phyloP scores from a whole-genome alignment of 148 eudicot genomes.

The Rhododendron simsii region DNA sequence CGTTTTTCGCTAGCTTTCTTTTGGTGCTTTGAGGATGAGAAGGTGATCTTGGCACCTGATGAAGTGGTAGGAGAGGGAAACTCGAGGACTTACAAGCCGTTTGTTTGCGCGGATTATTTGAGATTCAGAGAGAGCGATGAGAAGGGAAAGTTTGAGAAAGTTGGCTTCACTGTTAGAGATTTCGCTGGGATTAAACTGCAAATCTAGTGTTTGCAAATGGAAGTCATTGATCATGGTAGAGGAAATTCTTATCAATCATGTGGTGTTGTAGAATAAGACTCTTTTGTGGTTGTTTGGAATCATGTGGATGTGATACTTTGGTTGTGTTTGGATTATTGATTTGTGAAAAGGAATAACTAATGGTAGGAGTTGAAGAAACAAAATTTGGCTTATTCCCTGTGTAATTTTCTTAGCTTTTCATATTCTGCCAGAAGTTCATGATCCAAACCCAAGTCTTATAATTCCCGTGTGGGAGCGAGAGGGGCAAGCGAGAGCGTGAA shows the following conservation, averaged over 20 bases:
- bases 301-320: background rate
- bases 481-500: no score
- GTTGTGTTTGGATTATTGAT: background rate
- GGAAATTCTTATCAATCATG: background rate
- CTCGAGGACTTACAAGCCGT: constrained; percentile 45
- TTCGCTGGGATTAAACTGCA: constrained; percentile 47
- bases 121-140: constrained; percentile 66
- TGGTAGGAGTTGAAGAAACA: background rate
- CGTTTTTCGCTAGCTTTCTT: constrained; percentile 77
- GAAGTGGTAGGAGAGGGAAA: constrained; percentile 63
- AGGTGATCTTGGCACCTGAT: constrained; percentile 63
- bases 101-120: constrained; percentile 61
- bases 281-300: background rate
- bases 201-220: background rate
- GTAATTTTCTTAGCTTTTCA: background rate
- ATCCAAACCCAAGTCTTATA: background rate
- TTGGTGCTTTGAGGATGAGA: constrained; percentile 81
- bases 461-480: no score
- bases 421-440: background rate
- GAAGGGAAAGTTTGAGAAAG: constrained; percentile 72
- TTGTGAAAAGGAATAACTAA: background rate
- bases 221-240: background rate
- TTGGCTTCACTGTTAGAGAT: constrained; percentile 74
- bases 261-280: background rate
- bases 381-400: background rate